Percentiles rank a stretch among this genome's conserved stretches.
These are phyloP conservation scores for Plasmodium berghei DNA, from an alignment of 169 alveolate species.

Conservation along the genomic window DNA sequence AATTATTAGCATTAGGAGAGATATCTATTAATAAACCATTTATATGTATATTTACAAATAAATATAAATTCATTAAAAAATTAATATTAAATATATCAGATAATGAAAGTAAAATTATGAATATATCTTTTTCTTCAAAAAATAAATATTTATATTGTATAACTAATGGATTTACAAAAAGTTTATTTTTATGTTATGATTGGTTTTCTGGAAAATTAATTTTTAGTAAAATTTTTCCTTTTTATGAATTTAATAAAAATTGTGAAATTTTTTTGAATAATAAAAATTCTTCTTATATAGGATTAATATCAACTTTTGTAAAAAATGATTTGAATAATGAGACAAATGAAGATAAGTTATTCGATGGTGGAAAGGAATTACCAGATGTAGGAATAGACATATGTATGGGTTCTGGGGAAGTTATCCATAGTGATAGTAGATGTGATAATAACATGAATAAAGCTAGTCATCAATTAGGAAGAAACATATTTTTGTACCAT, in stretches of 20 bases:
- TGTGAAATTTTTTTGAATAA: conserved; percentile 49
- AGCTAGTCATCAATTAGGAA: not conserved
- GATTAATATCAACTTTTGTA: conserved; percentile 19
- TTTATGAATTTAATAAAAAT: conserved; percentile 16
- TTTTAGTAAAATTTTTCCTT: conserved; percentile 48
- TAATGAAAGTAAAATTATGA: conserved; percentile 63
- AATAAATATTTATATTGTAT: conserved; percentile 71
- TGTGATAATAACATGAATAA: not conserved
- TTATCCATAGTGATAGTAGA: not conserved
- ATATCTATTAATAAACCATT: conserved; percentile 56
- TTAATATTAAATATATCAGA: conserved; percentile 50
- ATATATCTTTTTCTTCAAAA: conserved; percentile 53
- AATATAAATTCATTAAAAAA: conserved; percentile 33
- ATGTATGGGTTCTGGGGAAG: not conserved
- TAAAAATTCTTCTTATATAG: conserved; percentile 58
- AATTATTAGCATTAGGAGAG: conserved; percentile 67
- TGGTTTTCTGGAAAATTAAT: conserved; percentile 63
- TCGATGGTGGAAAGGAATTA: not conserved
- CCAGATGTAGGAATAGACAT: not conserved
- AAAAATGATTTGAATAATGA: not conserved
- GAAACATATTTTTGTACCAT: conserved; percentile 52
- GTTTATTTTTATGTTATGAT: conserved; percentile 74
- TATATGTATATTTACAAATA: conserved; percentile 36
- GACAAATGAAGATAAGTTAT: not conserved
- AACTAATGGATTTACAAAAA: conserved; percentile 71